These are phyloP conservation scores for Clausena lansium DNA, from an alignment of 345 rosid species.

Conservation along the genomic window DNA sequence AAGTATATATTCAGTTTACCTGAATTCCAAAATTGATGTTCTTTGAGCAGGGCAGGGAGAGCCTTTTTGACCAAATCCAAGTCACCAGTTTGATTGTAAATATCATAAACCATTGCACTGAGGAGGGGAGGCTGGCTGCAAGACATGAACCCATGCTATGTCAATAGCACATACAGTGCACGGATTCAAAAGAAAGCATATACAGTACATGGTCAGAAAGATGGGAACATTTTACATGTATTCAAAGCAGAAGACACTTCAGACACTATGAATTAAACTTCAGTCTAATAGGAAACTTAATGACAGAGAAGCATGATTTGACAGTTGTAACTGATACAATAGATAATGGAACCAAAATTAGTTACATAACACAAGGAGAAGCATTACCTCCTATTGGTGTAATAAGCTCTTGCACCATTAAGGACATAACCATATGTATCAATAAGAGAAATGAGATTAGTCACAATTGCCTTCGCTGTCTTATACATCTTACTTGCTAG, in stretches of 20 bases:
- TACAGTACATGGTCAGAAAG: background rate
- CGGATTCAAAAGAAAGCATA: background rate
- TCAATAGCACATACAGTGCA: background rate
- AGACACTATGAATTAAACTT: background rate
- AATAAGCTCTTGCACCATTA: conserved; percentile 81
- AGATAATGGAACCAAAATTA: background rate
- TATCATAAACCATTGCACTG: conserved; percentile 75
- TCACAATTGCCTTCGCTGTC: conserved; percentile 71
- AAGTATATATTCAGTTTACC: conserved; percentile 30
- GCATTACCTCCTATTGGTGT: conserved; percentile 78
- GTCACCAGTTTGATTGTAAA: conserved; percentile 64
- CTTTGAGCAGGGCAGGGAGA: conserved; percentile 71
- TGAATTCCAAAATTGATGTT: conserved; percentile 74
- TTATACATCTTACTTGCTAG: conserved; percentile 78
- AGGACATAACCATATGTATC: conserved; percentile 71
- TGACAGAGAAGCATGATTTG: background rate
- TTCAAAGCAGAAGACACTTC: background rate
- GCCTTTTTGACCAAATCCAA: conserved; percentile 47
- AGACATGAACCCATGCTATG: background rate
- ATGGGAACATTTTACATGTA: background rate
- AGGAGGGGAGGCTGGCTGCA: conserved; percentile 90
- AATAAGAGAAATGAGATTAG: conserved; percentile 63
- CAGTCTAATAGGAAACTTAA: background rate
- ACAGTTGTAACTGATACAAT: background rate
- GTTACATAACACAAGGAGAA: background rate